Base-by-base conservation (phyloP, 441 rosid genomes). In the Iberis amara region DNA sequence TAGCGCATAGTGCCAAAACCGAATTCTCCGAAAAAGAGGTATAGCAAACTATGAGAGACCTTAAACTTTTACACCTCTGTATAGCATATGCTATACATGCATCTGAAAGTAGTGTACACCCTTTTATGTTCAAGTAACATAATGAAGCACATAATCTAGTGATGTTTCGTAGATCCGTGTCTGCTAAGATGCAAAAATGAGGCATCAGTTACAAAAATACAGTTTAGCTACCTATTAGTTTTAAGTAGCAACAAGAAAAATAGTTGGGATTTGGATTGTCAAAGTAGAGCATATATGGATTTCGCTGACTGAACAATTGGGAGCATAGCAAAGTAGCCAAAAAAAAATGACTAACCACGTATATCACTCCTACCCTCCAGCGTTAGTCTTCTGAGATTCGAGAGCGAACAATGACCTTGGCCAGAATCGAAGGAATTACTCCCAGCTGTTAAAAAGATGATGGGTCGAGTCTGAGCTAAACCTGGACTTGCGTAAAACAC, bases 341-440 rank as follows among this genome's bases (percentile, higher is more conserved):
- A 50, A 33, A 42, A 35, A 52, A 43, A 54, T 33, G 41, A 60
- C 87, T 73, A 68, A 85, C 96, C 96, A 69, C 33, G 62, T 47
- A 89, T 31, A 40, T 85, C 86, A 64, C 59, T 74, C 65, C 96
- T 76, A 48, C 96, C 94, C 77, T 83, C 85, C 62, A 85, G 75
- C 23, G 79, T 71, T 56, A 85, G 79, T 57, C 70, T 77, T 41
- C 76, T 74, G 58, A 89, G 61, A 54, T 64, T 83, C 33, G 89
- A 76, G 61, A 68, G 64, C 35, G 67, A 51, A 63, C 43, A 11
- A 37, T 21, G 69, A 67, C 50, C 31, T 48, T 47, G 37, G 15
- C 50, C 59, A 50, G 47, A 53, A 39, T 45, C 65, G 49, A 41
- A 59, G 49, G 37, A 56, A 31, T 47, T 47, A 62, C 56, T 49